Evolutionary conservation across 352 stramenopile species (phyloP), one percentile per base, ranked within the genome.

Genomic region (Globisporangium irregulare): DNA sequence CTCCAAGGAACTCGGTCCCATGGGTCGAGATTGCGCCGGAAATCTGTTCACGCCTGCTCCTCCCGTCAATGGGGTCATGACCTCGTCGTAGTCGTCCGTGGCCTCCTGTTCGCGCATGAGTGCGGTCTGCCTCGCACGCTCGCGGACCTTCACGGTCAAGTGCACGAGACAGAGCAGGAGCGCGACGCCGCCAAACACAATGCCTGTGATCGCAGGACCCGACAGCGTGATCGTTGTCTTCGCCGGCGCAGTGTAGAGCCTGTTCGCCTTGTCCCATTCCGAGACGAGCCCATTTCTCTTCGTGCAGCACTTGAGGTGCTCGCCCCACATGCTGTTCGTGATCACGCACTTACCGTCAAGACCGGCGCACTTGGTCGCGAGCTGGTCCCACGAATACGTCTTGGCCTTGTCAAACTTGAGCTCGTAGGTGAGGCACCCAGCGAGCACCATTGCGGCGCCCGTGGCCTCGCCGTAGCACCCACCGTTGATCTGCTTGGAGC

Each of bases 21-120:
- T 89, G 10, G 59, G 12, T 18, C 38, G 59, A 10, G 22, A 18
- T 20, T 34, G 14, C 14, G 14, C 29, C 7, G 15, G 55, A 9
- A 29, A 32, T 5, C 27, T 4, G 25, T 1, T 27, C 0, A 12
- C 36, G 10, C 36, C 36, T 41, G 9, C 6, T 25, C 27, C 58
- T 24, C 74, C 70, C 24, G 86, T 90, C 7, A 95, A 76, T 15
- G 87, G 87, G 55, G 87, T 95, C 87, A 93, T 93, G 62, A 95
- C 88, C 75, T 93, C 87, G 75, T 93, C 87, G 74, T 95, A 95
- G 74, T 95, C 87, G 70, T 95, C 87, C 24, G 82, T 91, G 18
- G 85, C 82, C 60, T 95, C 87, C 73, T 93, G 85, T 46, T 95
- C 87, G 62, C 87, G 87, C 82, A 95, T 90, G 38, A 95, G 62